Percentiles rank a stretch among this genome's conserved stretches.
These are phyloP conservation scores for Hypoxylon sp. DNA, from an alignment of 2,329 filamentous ascomycete genomes.

Conservation along the genomic window DNA sequence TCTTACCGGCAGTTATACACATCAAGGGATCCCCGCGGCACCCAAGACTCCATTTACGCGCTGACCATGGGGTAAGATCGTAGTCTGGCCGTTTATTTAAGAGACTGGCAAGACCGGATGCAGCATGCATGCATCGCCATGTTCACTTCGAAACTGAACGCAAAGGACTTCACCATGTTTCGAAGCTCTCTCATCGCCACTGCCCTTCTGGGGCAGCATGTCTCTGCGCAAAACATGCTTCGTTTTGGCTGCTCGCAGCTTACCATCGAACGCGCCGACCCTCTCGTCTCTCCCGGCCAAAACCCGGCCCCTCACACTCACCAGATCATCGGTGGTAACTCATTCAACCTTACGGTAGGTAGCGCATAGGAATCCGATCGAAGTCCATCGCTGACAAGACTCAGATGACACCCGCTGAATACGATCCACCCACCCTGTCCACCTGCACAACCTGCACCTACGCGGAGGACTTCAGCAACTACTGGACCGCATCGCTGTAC, in stretches of 20 bases:
- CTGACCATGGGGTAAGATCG: neutral
- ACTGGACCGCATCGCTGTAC: constrained; percentile 48
- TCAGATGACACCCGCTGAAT: constrained; percentile 34
- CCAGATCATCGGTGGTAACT: constrained; percentile 39
- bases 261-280: constrained; percentile 38
- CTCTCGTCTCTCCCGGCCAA: constrained; percentile 37
- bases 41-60: constrained; percentile 5
- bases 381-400: constrained; percentile 5
- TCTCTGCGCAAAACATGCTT: constrained; percentile 36
- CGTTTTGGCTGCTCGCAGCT: constrained; percentile 41
- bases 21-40: constrained; percentile 20
- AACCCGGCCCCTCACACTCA: constrained; percentile 36
- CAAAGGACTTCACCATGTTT: constrained; percentile 26
- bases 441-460: constrained; percentile 51
- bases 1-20: constrained; percentile 20
- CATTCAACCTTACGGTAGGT: constrained; percentile 39
- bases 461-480: constrained; percentile 48
- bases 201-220: constrained; percentile 34
- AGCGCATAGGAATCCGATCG: constrained; percentile 14
- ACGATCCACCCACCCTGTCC: constrained; percentile 35
- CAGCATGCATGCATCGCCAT: constrained; percentile 7
- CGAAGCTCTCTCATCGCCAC: constrained; percentile 23
- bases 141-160: constrained; percentile 12
- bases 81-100: constrained; percentile 23
- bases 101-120: neutral